Base-by-base conservation (phyloP, 129 eudicot genomes). In the carrot (Daucus carota) region DNA sequence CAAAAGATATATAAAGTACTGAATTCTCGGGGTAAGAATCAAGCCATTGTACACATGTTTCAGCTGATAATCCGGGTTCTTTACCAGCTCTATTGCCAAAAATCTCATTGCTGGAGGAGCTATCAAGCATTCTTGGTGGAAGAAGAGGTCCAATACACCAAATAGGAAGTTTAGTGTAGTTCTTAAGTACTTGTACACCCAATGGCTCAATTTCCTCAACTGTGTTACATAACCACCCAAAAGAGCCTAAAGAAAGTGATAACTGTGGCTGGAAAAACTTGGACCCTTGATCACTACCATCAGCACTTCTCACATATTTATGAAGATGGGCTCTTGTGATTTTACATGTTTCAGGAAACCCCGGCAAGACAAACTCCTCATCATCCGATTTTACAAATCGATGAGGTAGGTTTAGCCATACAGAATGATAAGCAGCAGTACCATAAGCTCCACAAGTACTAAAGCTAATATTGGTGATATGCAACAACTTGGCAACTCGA, bases 371-470 rank as follows among this genome's bases (percentile, higher is more conserved):
- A 60, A 90, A 86, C 71, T 84, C 77, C 10, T 72, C 83, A 34
- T 42, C 70, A 44, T 45, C 62, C 2, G 75, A 75, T 4, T 73
- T 78, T 1, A 74, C 5, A 20, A 1, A 50, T 60, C 84, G 75
- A 75, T 92, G 93, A 40, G 97, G 92, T 1, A 88, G 80, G 22
- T 90, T 59, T 59, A 48, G 62, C 90, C 90, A 92, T 1, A 87
- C 44, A 3, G 96, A 92, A 0, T 7, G 9, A 48, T 81, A 86
- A 1, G 93, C 96, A 6, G 95, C 87, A 8, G 84, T 86, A 40
- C 98, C 98, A 32, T 90, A 92, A 24, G 98, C 97, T 6, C 98
- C 98, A 15, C 88, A 84, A 6, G 98, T 93, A 72, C 82, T 78
- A 79, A 93, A 93, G 4, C 76, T 20, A 54, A 88, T 80, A 62